These are phyloP conservation scores for Paramecium tetraurelia DNA, from an alignment of 73 alveolate genomes.

Conservation along the genomic window DNA sequence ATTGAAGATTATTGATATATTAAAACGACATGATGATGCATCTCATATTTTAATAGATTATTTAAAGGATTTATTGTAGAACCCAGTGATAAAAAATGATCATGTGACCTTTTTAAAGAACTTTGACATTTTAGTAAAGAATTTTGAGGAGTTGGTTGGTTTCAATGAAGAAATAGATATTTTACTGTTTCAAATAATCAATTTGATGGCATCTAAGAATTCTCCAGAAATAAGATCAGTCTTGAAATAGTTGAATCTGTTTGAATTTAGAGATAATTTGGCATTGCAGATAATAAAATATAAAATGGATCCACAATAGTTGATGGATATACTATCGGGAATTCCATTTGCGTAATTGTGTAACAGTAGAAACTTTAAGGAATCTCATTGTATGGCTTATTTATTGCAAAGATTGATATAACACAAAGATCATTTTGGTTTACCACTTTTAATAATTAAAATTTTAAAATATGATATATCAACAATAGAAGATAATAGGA, in stretches of 20 bases:
- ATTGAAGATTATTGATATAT: not conserved
- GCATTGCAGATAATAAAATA: not conserved
- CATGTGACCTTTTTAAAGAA: not conserved
- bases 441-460: not conserved
- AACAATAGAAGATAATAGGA: conserved; percentile 8
- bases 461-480: conserved; percentile 42
- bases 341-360: conserved; percentile 36
- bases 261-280: conserved; percentile 18
- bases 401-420: conserved; percentile 16
- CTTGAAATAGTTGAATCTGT: not conserved
- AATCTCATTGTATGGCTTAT: conserved; percentile 34
- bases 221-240: conserved; percentile 38
- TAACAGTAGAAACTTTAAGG: conserved; percentile 13
- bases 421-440: conserved; percentile 25
- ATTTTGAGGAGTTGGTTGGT: conserved; percentile 31
- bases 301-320: conserved; percentile 15
- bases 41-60: not conserved
- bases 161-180: conserved; percentile 26
- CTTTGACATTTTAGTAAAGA: not conserved
- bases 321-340: conserved; percentile 28
- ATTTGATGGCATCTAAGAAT: conserved; percentile 41
- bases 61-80: not conserved
- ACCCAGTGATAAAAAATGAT: conserved; percentile 1
- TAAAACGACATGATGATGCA: not conserved
- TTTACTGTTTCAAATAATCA: not conserved